Conservation (phyloP, 1,284 basidiomycete genomes). For the Moesziomyces globuligerus region DNA sequence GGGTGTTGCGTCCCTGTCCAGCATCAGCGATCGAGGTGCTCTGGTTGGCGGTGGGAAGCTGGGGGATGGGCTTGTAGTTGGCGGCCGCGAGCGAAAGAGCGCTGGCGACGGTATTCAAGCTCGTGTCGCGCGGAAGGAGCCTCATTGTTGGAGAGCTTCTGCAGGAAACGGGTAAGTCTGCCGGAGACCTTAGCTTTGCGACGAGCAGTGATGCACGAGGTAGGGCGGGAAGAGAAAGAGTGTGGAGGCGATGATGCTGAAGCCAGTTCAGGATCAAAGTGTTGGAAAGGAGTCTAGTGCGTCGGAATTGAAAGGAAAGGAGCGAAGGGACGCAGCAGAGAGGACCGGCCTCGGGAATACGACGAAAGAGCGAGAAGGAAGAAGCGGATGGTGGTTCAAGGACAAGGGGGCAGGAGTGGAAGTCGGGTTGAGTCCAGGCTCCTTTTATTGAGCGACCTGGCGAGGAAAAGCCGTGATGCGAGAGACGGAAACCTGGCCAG, state of each 20-base stretch:
- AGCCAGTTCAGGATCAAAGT: conserved; percentile 23
- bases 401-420: conserved; percentile 1
- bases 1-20: conserved; percentile 12
- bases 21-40: conserved; percentile 4
- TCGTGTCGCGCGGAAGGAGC: conserved; percentile 39
- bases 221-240: conserved; percentile 10
- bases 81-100: conserved; percentile 62
- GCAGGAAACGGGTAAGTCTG: background rate
- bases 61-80: conserved; percentile 66
- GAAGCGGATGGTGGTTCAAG: conserved; percentile 13
- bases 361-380: conserved; percentile 1
- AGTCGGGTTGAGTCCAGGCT: background rate
- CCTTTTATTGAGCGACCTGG: background rate
- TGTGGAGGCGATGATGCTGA: conserved; percentile 15
- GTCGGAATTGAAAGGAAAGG: conserved; percentile 18
- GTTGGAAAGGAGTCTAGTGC: conserved; percentile 9
- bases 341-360: conserved; percentile 34
- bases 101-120: conserved; percentile 50
- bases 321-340: conserved; percentile 27
- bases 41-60: conserved; percentile 39
- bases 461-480: background rate
- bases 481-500: background rate
- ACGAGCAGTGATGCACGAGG: no score
- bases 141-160: conserved; percentile 27
- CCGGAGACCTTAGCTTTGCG: conserved; percentile 4